Evolutionary conservation across 2,329 filamentous ascomycete genomes (phyloP).

Genomic region (Leptographium lundbergii): DNA sequence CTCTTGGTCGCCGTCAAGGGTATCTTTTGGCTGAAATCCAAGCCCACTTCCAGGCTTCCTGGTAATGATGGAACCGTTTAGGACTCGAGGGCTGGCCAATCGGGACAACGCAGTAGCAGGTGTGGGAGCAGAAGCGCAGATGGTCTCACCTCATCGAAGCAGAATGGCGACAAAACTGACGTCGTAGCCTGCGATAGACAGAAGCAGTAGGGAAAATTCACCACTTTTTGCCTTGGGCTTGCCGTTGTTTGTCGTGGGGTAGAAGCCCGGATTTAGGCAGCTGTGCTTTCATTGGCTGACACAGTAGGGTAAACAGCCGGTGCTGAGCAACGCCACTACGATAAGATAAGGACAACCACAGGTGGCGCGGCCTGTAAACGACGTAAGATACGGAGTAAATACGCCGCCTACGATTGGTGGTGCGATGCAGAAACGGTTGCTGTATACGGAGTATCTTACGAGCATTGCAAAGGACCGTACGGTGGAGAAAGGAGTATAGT

Average conservation of each 20-base stretch:
- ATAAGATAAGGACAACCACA: background rate
- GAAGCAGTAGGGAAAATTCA: background rate
- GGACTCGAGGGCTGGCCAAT: background rate
- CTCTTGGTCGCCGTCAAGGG: conserved; percentile 4
- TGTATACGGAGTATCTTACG: too few species aligned
- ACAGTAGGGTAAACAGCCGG: background rate
- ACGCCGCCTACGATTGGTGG: too few species aligned
- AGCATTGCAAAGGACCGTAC: too few species aligned
- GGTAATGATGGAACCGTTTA: background rate
- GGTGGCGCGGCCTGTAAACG: too few species aligned
- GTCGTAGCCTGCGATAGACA: background rate
- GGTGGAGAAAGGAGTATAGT: too few species aligned
- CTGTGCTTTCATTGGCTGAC: background rate
- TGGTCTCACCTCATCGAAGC: background rate
- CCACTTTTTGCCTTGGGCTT: background rate
- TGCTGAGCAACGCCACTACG: background rate
- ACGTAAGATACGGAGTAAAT: too few species aligned
- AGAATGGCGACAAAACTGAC: background rate
- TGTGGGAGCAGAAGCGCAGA: background rate
- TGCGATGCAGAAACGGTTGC: too few species aligned
- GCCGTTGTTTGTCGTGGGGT: background rate
- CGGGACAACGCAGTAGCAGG: background rate
- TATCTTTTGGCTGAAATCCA: conserved; percentile 17
- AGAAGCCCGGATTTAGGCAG: background rate
- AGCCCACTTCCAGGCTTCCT: conserved; percentile 7